phyloP scores from a whole-genome alignment of 2,329 filamentous ascomycete genomes.

The Zymoseptoria crescenta region DNA sequence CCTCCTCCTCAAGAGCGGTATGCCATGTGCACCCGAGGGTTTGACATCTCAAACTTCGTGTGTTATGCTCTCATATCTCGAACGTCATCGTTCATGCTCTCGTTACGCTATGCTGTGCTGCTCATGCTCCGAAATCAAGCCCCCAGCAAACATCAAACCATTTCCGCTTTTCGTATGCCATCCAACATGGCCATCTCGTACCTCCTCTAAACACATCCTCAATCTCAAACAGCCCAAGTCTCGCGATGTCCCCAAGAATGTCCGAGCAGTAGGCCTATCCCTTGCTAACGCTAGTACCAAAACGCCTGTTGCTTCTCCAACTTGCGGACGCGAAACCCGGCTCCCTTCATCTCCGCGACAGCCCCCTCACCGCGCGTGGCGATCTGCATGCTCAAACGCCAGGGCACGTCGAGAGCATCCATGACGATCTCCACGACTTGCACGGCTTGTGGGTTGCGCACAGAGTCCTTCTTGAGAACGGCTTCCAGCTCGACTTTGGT shows the following conservation, averaged over 20 bases:
- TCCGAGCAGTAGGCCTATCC: background rate
- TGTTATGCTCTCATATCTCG: background rate
- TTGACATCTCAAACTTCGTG: too few relatives aligned
- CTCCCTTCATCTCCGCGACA: background rate
- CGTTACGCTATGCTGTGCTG: background rate
- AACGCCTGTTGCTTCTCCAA: background rate
- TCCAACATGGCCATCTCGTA: background rate
- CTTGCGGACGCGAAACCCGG: background rate
- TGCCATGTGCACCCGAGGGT: too few relatives aligned
- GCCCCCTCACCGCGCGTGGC: background rate
- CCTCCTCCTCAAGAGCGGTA: too few relatives aligned
- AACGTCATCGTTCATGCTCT: background rate
- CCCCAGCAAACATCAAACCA: background rate
- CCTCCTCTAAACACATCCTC: background rate
- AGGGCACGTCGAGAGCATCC: constrained; percentile 13
- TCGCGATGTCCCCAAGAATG: background rate
- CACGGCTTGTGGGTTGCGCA: constrained; percentile 28
- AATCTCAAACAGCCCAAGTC: background rate
- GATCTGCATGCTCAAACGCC: background rate
- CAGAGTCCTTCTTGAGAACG: constrained; percentile 26
- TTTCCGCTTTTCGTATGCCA: background rate
- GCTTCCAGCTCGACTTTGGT: constrained; percentile 32
- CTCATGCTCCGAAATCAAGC: background rate
- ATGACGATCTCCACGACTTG: constrained; percentile 38
- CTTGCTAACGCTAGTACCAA: background rate